Evolutionary conservation across 805 yeast genomes (phyloP).

Genomic region (Candida qinlingensis): DNA sequence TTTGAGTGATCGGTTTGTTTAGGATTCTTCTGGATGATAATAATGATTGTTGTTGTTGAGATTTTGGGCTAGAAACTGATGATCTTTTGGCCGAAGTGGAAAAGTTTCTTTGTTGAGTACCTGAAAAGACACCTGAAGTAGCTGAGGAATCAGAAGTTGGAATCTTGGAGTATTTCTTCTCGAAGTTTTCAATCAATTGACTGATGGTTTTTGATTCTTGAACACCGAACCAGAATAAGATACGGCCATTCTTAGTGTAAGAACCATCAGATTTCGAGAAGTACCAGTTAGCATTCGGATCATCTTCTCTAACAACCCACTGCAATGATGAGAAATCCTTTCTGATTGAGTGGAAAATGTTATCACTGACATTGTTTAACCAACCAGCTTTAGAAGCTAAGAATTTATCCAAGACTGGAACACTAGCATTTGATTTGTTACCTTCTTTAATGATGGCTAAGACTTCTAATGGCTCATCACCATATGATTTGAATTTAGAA

Average conservation of each 20-base stretch:
- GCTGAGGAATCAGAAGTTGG: conserved; percentile 30
- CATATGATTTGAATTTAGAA: conserved; percentile 65
- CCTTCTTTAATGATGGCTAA: conserved; percentile 74
- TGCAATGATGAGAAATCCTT: conserved; percentile 69
- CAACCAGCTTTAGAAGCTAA: conserved; percentile 87
- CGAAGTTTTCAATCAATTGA: conserved; percentile 55
- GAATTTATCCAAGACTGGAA: conserved; percentile 79
- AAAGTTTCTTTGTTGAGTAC: conserved; percentile 41
- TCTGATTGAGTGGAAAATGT: conserved; percentile 76
- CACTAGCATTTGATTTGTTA: conserved; percentile 28
- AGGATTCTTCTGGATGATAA: conserved; percentile 21
- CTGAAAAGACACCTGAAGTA: conserved; percentile 40
- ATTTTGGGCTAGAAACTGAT: background rate
- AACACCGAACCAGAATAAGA: conserved; percentile 93
- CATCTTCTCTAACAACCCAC: conserved; percentile 90
- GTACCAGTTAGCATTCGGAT: conserved; percentile 86
- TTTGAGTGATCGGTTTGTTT: conserved; percentile 20
- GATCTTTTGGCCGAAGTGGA: conserved; percentile 28
- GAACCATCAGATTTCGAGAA: conserved; percentile 94
- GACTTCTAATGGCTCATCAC: conserved; percentile 95
- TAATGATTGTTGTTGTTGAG: background rate
- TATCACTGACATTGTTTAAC: conserved; percentile 96
- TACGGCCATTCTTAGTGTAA: conserved; percentile 80
- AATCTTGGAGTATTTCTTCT: conserved; percentile 28
- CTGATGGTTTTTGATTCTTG: conserved; percentile 56